Conservation (phyloP, 768 basidiomycete genomes). For the Trametes coccinea region DNA sequence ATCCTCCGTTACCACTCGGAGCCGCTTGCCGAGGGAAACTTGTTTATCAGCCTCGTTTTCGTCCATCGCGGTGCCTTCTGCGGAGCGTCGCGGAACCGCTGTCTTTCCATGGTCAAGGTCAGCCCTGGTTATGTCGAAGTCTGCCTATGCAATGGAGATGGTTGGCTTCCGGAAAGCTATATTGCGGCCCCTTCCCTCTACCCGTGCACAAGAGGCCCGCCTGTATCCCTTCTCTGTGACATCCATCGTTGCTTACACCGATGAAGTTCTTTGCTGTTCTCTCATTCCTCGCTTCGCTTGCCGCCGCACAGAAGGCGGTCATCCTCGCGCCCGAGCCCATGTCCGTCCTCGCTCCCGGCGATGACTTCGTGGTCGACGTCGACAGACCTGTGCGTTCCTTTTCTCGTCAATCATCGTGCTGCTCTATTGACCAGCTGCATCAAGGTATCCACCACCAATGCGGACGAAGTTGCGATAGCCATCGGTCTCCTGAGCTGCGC, state of each 20-base stretch:
- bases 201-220: too few relatives aligned
- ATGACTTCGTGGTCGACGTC: constrained; percentile 32
- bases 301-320: constrained; percentile 33
- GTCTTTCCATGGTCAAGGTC: too few relatives aligned
- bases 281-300: constrained; percentile 24
- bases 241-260: neutral
- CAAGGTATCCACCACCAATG: constrained; percentile 31
- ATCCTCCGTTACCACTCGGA: too few relatives aligned
- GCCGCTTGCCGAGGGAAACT: too few relatives aligned
- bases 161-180: too few relatives aligned
- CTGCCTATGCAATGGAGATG: too few relatives aligned
- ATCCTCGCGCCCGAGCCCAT: constrained; percentile 30
- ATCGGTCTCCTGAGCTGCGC: constrained; percentile 33
- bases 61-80: too few relatives aligned
- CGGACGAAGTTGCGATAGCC: constrained; percentile 36
- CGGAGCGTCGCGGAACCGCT: too few relatives aligned
- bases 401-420: neutral
- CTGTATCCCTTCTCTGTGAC: neutral
- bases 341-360: constrained; percentile 1
- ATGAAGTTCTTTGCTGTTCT: constrained; percentile 16
- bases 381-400: constrained; percentile 14
- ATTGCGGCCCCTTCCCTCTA: too few relatives aligned
- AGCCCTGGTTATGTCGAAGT: too few relatives aligned
- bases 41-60: too few relatives aligned
- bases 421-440: neutral